Conservation (phyloP, 805 yeast species). For the Ogataea zsoltii region DNA sequence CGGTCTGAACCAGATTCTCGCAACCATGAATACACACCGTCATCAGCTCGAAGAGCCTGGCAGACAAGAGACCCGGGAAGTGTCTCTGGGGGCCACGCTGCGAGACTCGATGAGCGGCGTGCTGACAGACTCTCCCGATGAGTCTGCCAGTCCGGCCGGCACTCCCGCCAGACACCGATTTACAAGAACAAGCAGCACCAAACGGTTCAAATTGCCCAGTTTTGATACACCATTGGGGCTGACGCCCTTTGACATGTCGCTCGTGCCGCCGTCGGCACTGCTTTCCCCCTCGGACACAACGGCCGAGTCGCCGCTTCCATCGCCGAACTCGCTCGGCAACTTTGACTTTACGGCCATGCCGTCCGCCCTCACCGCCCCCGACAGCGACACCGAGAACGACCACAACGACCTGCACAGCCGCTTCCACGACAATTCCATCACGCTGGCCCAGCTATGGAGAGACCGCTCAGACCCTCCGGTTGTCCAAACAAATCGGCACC, state of each 20-base stretch:
- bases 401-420: neutral
- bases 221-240: neutral
- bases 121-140: no score
- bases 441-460: constrained; percentile 1
- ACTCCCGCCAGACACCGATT: constrained; percentile 5
- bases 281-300: constrained; percentile 13
- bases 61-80: neutral
- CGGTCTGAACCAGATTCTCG: neutral
- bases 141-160: neutral
- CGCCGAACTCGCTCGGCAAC: constrained; percentile 12
- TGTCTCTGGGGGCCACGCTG: neutral
- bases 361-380: neutral
- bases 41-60: constrained; percentile 4
- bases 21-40: constrained; percentile 2
- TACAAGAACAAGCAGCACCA: constrained; percentile 7
- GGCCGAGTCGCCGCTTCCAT: constrained; percentile 15
- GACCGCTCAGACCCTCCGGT: neutral
- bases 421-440: neutral
- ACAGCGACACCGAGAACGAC: neutral
- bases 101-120: no score
- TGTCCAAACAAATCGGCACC: neutral
- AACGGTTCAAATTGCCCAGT: constrained; percentile 12
- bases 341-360: constrained; percentile 2
- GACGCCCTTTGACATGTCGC: neutral
- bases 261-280: constrained; percentile 3